Conservation (phyloP, 2,329 filamentous ascomycete species). For the Biscogniauxia sp. region DNA sequence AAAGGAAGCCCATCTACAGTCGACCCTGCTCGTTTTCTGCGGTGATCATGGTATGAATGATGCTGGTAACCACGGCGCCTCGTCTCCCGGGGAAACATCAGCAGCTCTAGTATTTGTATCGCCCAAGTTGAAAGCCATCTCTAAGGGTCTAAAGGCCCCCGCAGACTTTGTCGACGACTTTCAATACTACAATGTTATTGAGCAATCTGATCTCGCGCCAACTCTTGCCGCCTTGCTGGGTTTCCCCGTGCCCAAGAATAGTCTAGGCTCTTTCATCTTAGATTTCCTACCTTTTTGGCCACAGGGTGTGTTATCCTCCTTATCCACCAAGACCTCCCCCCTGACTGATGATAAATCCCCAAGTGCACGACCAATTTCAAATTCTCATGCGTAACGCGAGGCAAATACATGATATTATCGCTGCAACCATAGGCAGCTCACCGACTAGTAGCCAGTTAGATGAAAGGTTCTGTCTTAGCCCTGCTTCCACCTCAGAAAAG, state of each 20-base stretch:
- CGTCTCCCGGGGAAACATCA: conserved; percentile 89
- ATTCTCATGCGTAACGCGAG: conserved; percentile 74
- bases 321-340: background rate
- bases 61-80: conserved; percentile 93
- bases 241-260: conserved; percentile 86
- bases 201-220: conserved; percentile 91
- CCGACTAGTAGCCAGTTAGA: conserved; percentile 37
- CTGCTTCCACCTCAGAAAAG: conserved; percentile 48
- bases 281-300: conserved; percentile 79
- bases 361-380: conserved; percentile 47
- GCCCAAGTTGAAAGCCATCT: conserved; percentile 68
- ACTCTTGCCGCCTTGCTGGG: conserved; percentile 84
- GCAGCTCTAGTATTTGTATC: conserved; percentile 89
- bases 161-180: conserved; percentile 65
- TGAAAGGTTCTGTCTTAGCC: conserved; percentile 31
- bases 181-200: conserved; percentile 78
- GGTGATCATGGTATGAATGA: conserved; percentile 99
- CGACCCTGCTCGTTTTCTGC: conserved; percentile 79
- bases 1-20: conserved; percentile 65
- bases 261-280: conserved; percentile 79
- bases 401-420: conserved; percentile 76
- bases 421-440: conserved; percentile 63
- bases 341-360: conserved; percentile 14
- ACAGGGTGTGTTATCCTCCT: conserved; percentile 45
- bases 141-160: conserved; percentile 47